Evolutionary conservation across 768 basidiomycete genomes (phyloP).

Genomic region (Pholiota microspora): DNA sequence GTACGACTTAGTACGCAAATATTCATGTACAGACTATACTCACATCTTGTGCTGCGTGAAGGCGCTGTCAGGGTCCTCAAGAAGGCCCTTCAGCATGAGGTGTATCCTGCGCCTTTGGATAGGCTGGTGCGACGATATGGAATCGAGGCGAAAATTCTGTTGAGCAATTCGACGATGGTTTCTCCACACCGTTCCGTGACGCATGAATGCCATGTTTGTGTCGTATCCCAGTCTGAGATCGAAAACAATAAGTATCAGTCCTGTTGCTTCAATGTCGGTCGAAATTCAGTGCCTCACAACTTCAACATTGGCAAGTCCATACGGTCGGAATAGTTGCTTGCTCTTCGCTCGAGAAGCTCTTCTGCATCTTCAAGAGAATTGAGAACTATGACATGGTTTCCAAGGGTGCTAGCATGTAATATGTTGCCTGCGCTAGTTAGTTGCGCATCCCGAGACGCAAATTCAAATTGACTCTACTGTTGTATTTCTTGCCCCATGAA

Average conservation of each 20-base stretch:
- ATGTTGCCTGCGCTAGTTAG: constrained; percentile 16
- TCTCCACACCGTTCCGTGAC: constrained; percentile 16
- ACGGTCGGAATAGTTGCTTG: constrained; percentile 44
- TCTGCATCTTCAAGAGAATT: constrained; percentile 23
- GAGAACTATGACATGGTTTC: constrained; percentile 25
- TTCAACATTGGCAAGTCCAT: constrained; percentile 25
- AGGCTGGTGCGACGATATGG: constrained; percentile 2
- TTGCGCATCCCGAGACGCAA: background rate
- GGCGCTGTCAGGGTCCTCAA: constrained; percentile 7
- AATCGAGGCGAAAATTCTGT: constrained; percentile 13
- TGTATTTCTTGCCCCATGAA: constrained; percentile 16
- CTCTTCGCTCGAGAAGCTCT: constrained; percentile 41
- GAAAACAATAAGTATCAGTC: background rate
- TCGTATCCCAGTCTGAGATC: constrained; percentile 10
- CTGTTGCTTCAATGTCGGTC: too few relatives aligned
- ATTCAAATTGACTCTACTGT: constrained; percentile 5
- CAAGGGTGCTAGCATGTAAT: constrained; percentile 21
- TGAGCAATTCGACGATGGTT: constrained; percentile 18
- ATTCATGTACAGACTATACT: background rate
- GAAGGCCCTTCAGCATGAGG: constrained; percentile 2
- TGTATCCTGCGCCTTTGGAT: constrained; percentile 9
- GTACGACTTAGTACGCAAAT: too few relatives aligned
- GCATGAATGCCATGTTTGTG: constrained; percentile 15
- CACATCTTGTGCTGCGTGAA: constrained; percentile 7
- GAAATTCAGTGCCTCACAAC: constrained; percentile 11